These are phyloP conservation scores for Gossypium bickii DNA, from an alignment of 345 rosid genomes.

Conservation along the genomic window DNA sequence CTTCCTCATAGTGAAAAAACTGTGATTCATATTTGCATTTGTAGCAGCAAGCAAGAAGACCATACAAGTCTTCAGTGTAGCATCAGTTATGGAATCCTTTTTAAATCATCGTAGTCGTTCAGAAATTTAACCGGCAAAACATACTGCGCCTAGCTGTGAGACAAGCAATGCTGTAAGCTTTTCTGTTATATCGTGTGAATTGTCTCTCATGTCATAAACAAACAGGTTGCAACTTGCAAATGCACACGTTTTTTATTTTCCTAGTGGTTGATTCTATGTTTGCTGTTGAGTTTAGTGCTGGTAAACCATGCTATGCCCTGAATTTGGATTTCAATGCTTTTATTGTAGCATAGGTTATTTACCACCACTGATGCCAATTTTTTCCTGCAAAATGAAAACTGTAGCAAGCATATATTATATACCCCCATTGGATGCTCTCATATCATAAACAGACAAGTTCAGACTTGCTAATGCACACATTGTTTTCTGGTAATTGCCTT, in stretches of 20 bases:
- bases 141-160: not conserved
- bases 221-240: not conserved
- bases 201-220: not conserved
- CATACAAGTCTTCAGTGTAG: not conserved
- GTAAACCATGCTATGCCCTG: not conserved
- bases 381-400: too few relatives aligned
- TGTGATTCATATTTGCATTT: not conserved
- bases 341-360: too few relatives aligned
- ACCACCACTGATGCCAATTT: too few relatives aligned
- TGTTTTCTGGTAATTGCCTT: too few relatives aligned
- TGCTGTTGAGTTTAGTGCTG: not conserved
- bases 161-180: not conserved
- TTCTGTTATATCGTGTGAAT: not conserved
- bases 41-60: not conserved
- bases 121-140: not conserved
- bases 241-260: too few relatives aligned
- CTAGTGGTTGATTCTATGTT: not conserved
- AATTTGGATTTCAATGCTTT: too few relatives aligned
- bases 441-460: too few relatives aligned
- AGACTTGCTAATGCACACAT: too few relatives aligned
- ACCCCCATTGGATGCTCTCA: too few relatives aligned
- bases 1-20: not conserved
- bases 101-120: not conserved
- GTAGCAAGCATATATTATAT: too few relatives aligned
- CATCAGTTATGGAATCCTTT: not conserved